Evolutionary conservation across 495 filamentous ascomycete genomes (phyloP).

Genomic region (Platismatia glauca): DNA sequence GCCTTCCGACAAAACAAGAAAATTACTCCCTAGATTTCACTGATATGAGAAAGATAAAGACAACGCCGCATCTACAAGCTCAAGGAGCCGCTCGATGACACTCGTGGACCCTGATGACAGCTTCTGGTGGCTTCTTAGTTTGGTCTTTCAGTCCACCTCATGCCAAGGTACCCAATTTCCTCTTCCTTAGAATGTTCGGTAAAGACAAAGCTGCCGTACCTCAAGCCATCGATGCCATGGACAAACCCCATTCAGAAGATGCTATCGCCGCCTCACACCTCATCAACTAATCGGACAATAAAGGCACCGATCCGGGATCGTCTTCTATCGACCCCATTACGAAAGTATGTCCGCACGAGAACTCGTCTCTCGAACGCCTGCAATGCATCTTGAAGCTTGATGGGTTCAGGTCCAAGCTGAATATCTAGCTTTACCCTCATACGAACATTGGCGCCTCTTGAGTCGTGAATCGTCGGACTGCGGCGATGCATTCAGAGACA

Average conservation of each 20-base stretch:
- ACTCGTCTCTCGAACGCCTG: neutral
- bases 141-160: slow-evolving; percentile 1
- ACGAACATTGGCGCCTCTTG: neutral
- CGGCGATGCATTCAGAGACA: neutral
- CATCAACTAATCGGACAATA: neutral
- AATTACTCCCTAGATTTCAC: neutral
- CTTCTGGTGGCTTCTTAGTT: too few species aligned
- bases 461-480: neutral
- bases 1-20: neutral
- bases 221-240: neutral
- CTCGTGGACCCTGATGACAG: neutral
- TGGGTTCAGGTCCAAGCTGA: neutral
- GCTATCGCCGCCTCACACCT: neutral
- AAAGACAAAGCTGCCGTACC: neutral
- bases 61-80: neutral
- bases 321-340: neutral
- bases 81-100: neutral
- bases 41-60: neutral
- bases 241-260: neutral
- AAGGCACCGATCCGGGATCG: neutral
- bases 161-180: neutral
- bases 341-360: neutral
- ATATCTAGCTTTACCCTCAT: neutral
- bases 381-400: neutral
- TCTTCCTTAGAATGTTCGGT: neutral